Conservation (phyloP, 768 basidiomycete species). For the Termitomyces heimii region DNA sequence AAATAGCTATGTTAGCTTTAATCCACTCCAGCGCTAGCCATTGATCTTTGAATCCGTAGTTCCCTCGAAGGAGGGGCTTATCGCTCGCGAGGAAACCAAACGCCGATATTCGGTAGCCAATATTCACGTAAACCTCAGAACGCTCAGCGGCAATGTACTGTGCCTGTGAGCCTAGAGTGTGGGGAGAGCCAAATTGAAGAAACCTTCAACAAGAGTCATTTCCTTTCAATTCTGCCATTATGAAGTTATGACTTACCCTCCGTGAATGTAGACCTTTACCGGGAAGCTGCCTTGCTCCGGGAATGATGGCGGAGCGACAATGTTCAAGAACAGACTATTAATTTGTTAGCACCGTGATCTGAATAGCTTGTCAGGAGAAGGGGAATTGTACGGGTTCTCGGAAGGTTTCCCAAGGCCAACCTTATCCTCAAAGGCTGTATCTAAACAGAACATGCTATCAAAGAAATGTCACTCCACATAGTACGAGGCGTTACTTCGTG, state of each 20-base stretch:
- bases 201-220: constrained; percentile 35
- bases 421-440: constrained; percentile 45
- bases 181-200: constrained; percentile 75
- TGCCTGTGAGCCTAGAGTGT: constrained; percentile 51
- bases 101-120: constrained; percentile 71
- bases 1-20: constrained; percentile 55
- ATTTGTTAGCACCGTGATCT: neutral
- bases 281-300: constrained; percentile 41
- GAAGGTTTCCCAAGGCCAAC: constrained; percentile 63
- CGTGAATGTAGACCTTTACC: constrained; percentile 74
- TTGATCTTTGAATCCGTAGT: constrained; percentile 83
- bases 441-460: constrained; percentile 21
- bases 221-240: neutral
- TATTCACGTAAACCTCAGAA: constrained; percentile 69
- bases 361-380: neutral
- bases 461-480: neutral
- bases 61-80: constrained; percentile 55
- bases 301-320: constrained; percentile 52
- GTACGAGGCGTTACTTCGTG: constrained; percentile 31
- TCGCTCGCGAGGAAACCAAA: constrained; percentile 74
- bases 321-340: constrained; percentile 57
- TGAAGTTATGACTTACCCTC: constrained; percentile 41
- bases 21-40: constrained; percentile 77
- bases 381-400: constrained; percentile 54
- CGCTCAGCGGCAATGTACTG: constrained; percentile 62